Conservation (phyloP, 495 filamentous ascomycete species). For the Aspergillus egyptiacus region DNA sequence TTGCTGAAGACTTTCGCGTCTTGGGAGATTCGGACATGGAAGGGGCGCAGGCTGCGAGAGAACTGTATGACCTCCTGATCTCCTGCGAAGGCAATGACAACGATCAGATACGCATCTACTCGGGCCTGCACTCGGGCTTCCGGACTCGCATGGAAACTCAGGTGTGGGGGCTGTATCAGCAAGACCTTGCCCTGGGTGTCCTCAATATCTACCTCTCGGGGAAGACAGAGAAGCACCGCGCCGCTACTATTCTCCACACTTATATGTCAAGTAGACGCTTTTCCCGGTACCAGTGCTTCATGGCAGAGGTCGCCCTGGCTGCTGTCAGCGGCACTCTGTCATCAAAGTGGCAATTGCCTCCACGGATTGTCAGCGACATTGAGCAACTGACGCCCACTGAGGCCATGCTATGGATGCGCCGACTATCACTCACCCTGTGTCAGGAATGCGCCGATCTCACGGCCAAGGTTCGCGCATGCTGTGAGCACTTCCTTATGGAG, state of each 20-base stretch:
- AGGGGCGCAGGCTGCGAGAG: not conserved
- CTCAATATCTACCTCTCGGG: constrained; percentile 13
- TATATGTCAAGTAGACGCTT: constrained; percentile 37
- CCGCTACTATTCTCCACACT: constrained; percentile 26
- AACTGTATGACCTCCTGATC: constrained; percentile 10
- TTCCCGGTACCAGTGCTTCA: constrained; percentile 38
- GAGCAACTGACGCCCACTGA: constrained; percentile 38
- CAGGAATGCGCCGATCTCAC: constrained; percentile 9
- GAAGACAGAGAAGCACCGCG: constrained; percentile 12
- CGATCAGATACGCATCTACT: constrained; percentile 12
- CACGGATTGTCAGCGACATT: constrained; percentile 32
- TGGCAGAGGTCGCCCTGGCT: constrained; percentile 33
- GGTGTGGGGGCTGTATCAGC: constrained; percentile 14
- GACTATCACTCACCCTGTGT: constrained; percentile 7
- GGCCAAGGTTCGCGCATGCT: constrained; percentile 10
- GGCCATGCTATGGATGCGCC: constrained; percentile 29
- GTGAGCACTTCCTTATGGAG: constrained; percentile 14
- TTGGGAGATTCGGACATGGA: not conserved
- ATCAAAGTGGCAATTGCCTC: constrained; percentile 24
- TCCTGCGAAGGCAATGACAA: constrained; percentile 7
- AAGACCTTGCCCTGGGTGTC: not conserved
- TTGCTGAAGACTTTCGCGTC: constrained; percentile 5
- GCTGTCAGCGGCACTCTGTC: constrained; percentile 15
- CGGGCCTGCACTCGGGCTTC: constrained; percentile 16
- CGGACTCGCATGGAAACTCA: constrained; percentile 14